Percentiles rank a stretch among this genome's conserved stretches.
These are phyloP conservation scores for Phoma sp. DNA, from an alignment of 2,329 filamentous ascomycete species.

Conservation along the genomic window DNA sequence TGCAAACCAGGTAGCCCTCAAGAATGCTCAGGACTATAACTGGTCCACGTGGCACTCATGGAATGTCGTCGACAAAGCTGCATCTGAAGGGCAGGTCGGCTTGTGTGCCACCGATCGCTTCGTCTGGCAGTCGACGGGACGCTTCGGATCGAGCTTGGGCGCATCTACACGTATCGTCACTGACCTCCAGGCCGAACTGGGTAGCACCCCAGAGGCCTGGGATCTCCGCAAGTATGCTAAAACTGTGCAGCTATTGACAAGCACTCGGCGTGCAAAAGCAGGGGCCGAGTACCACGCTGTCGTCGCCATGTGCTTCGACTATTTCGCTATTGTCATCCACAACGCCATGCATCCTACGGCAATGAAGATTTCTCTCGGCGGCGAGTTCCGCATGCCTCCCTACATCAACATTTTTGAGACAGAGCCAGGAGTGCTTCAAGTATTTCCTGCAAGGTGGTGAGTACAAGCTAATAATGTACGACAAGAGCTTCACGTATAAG, in stretches of 20 bases:
- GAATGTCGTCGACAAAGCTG: conserved; percentile 1
- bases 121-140: background rate
- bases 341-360: conserved; percentile 2
- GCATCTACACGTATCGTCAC: background rate
- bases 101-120: background rate
- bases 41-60: conserved; percentile 9
- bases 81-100: background rate
- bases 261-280: background rate
- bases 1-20: background rate
- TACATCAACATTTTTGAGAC: background rate
- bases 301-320: conserved; percentile 9
- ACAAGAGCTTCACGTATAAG: background rate
- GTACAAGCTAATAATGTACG: conserved; percentile 2
- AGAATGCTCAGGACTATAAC: background rate
- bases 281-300: conserved; percentile 10
- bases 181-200: background rate
- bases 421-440: background rate
- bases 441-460: conserved; percentile 1
- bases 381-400: background rate
- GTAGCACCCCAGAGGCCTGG: background rate
- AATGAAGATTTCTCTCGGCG: background rate
- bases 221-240: background rate
- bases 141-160: background rate
- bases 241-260: background rate
- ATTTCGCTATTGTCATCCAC: conserved; percentile 8